These are phyloP conservation scores for Claviceps paspali DNA, from an alignment of 2,329 filamentous ascomycete species.

Conservation along the genomic window DNA sequence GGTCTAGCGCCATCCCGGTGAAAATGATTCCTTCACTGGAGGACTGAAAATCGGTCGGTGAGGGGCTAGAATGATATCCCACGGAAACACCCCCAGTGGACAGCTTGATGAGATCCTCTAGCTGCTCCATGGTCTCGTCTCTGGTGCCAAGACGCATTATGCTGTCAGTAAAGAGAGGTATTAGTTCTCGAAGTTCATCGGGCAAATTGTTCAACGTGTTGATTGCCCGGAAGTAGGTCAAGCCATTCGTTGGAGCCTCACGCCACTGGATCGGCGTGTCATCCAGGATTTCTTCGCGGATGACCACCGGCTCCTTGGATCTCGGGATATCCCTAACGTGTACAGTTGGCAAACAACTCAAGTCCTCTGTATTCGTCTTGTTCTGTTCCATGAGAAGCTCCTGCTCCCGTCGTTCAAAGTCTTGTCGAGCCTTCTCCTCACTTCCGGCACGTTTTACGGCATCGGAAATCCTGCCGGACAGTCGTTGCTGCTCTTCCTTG, in stretches of 20 bases:
- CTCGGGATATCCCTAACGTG: conserved; percentile 81
- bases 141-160: conserved; percentile 89
- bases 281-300: conserved; percentile 50
- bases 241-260: conserved; percentile 82
- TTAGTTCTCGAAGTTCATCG: conserved; percentile 66
- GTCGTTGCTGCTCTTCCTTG: conserved; percentile 58
- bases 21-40: conserved; percentile 73
- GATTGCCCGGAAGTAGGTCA: conserved; percentile 90
- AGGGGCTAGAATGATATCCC: conserved; percentile 69
- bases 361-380: conserved; percentile 67
- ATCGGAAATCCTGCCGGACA: conserved; percentile 60
- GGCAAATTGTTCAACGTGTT: conserved; percentile 67
- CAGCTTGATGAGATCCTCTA: conserved; percentile 90
- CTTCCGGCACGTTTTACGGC: conserved; percentile 53
- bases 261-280: conserved; percentile 71
- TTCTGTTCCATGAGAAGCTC: conserved; percentile 70
- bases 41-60: conserved; percentile 52
- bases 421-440: conserved; percentile 53
- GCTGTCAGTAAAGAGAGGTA: conserved; percentile 82
- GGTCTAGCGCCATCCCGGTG: conserved; percentile 74
- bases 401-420: conserved; percentile 64
- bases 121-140: conserved; percentile 77
- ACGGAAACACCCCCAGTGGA: conserved; percentile 86
- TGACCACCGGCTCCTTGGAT: conserved; percentile 43
- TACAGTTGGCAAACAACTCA: conserved; percentile 78